Evolutionary conservation across 306 rosid genomes (phyloP), one percentile per base, ranked within the genome.

Genomic region (Vigna unguiculata): DNA sequence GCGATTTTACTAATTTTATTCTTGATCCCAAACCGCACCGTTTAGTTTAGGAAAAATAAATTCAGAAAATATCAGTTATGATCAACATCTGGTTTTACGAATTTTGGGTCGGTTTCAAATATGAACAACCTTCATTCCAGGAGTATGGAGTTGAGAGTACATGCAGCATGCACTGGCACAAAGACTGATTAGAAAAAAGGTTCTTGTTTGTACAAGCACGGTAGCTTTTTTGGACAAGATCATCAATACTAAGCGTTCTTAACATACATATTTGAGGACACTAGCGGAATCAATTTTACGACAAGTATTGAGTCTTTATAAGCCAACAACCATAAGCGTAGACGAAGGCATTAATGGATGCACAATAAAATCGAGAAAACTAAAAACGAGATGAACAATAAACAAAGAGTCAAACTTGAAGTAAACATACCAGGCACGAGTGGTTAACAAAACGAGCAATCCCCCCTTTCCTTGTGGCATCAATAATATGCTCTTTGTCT

Each of bases 381-480:
- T 15, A 25, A 4, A 38, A 4, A 25, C 15, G 16, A 49, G 4
- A 54, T n/a, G 17, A 76, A 53, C 69, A 25, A 58, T n/a, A 36
- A 38, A 49, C 71, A 65, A 57, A 57, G 40, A 51, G 20, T 71
- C 14, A 24, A 64, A 74, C 4, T 53, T 7, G 1, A 25, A 48
- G 46, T 32, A 14, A 80, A 76, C 62, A 73, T 88, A 90, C 96
- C 96, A 83, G 83, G 86, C 96, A 90, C 16, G 96, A 90, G 77
- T 90, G 96, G 53, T 90, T 90, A 40, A 90, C 91, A 80, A 88
- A 90, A 78, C 96, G 96, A 55, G 91, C 92, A 68, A 90, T 85
- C 46, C 96, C 96, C 48, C 92, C 96, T 80, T 86, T 88, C 85
- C 86, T 60, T 10, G 96, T 90, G 68, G 96, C 96, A 81, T 90